phyloP scores from a whole-genome alignment of 1,284 basidiomycete genomes.

The Termitomyces sp. region DNA sequence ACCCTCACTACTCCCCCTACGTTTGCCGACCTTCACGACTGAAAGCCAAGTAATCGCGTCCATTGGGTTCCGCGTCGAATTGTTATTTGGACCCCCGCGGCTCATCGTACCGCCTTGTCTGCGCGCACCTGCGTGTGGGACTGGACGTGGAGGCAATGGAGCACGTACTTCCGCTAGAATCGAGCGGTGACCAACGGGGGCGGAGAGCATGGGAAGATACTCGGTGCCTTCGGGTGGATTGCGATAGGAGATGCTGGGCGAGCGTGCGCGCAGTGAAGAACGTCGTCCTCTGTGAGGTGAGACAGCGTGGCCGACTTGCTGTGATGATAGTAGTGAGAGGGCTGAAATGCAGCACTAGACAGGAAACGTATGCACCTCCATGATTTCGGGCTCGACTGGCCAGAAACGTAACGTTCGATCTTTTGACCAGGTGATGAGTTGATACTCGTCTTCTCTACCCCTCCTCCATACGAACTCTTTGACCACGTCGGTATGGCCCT shows the following conservation, averaged over 20 bases:
- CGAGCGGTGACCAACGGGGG: conserved; percentile 57
- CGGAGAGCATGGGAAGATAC: conserved; percentile 46
- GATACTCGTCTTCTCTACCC: conserved; percentile 65
- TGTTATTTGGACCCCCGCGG: conserved; percentile 47
- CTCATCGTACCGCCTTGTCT: conserved; percentile 48
- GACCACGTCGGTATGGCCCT: conserved; percentile 89
- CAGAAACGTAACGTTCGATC: conserved; percentile 91
- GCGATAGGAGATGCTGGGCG: conserved; percentile 40
- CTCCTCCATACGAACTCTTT: conserved; percentile 98
- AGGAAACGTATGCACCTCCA: conserved; percentile 42
- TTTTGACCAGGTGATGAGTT: conserved; percentile 96
- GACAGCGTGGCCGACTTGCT: conserved; percentile 42
- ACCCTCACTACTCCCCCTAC: conserved; percentile 49
- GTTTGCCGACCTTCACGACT: conserved; percentile 55
- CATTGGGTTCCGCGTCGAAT: conserved; percentile 47
- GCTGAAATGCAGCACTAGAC: neutral
- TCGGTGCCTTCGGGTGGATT: conserved; percentile 36
- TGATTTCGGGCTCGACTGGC: conserved; percentile 74
- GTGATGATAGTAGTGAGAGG: neutral
- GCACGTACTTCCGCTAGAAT: conserved; percentile 69
- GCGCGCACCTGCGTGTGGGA: conserved; percentile 10
- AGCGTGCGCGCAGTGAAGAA: conserved; percentile 13
- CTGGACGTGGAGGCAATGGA: conserved; percentile 32
- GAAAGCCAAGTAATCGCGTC: conserved; percentile 68
- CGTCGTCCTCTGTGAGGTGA: conserved; percentile 28